phyloP scores from a whole-genome alignment of 495 filamentous ascomycete genomes.

The Penicillium ochrochloron region DNA sequence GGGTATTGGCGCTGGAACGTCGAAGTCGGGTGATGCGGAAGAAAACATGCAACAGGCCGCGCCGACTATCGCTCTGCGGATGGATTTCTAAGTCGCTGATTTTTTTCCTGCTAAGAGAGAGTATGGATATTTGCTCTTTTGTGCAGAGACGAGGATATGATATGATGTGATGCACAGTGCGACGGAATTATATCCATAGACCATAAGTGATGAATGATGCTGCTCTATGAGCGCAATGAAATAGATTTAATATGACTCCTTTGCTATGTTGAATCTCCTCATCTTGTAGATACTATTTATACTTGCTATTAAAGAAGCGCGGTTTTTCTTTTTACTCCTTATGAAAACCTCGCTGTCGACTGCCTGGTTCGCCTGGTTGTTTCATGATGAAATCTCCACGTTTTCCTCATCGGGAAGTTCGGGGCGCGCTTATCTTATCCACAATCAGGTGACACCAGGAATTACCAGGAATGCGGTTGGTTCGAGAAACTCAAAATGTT shows the following conservation, averaged over 20 bases:
- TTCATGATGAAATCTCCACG: background rate
- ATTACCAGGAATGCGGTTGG: constrained; percentile 9
- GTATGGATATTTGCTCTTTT: background rate
- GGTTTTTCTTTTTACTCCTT: background rate
- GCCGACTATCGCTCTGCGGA: constrained; percentile 91
- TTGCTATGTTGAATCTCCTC: background rate
- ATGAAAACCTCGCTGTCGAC: background rate
- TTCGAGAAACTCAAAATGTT: constrained; percentile 2
- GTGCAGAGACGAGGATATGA: constrained; percentile 7
- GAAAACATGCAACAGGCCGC: constrained; percentile 55
- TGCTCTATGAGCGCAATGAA: background rate
- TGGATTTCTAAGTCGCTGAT: constrained; percentile 69
- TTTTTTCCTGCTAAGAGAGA: background rate
- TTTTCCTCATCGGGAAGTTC: constrained; percentile 14
- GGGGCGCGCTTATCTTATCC: constrained; percentile 26
- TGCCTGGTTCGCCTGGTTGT: background rate
- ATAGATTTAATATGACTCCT: background rate
- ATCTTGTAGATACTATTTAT: background rate
- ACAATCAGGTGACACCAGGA: constrained; percentile 24
- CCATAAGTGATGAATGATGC: background rate
- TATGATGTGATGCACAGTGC: constrained; percentile 21
- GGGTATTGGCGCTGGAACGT: constrained; percentile 39
- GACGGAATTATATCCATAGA: constrained; percentile 19
- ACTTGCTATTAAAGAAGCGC: too few relatives aligned
- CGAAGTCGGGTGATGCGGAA: constrained; percentile 30